Conservation (phyloP, 202 grass and related monocot genomes). For the Cymbopogon flexuosus region DNA sequence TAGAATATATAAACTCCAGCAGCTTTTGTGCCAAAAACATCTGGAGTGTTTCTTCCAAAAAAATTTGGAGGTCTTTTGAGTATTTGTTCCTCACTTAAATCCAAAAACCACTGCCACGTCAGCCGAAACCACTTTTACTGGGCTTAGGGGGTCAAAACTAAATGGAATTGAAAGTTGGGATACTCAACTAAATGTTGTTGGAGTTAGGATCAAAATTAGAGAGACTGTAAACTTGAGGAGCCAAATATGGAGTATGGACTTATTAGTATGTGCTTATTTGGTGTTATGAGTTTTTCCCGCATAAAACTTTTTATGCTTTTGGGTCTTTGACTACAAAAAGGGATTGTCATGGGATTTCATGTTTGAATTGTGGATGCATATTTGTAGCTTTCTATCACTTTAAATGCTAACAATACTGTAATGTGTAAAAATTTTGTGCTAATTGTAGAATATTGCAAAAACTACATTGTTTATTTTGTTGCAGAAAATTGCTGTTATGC, state of each 20-base stretch:
- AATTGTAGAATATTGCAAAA: too few species aligned
- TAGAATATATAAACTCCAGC: neutral
- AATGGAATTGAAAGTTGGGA: neutral
- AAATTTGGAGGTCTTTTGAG: neutral
- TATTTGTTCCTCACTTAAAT: neutral
- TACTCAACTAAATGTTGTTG: neutral
- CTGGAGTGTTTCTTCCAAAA: neutral
- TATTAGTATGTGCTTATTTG: neutral
- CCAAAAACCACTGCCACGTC: neutral
- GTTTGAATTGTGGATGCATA: neutral
- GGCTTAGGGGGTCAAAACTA: neutral
- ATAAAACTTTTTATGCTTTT: neutral
- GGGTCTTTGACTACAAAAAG: neutral
- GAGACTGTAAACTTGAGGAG: neutral
- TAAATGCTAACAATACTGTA: neutral
- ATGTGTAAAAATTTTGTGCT: too few species aligned
- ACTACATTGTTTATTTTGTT: too few species aligned
- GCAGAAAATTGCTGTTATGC: neutral
- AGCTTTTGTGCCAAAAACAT: neutral
- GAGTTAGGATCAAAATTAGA: neutral
- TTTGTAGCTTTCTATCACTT: neutral
- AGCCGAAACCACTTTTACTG: neutral
- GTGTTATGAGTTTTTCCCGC: neutral
- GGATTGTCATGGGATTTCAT: neutral
- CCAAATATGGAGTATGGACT: neutral